phyloP scores from a whole-genome alignment of 208 protist genomes.

The Leishmania braziliensis region DNA sequence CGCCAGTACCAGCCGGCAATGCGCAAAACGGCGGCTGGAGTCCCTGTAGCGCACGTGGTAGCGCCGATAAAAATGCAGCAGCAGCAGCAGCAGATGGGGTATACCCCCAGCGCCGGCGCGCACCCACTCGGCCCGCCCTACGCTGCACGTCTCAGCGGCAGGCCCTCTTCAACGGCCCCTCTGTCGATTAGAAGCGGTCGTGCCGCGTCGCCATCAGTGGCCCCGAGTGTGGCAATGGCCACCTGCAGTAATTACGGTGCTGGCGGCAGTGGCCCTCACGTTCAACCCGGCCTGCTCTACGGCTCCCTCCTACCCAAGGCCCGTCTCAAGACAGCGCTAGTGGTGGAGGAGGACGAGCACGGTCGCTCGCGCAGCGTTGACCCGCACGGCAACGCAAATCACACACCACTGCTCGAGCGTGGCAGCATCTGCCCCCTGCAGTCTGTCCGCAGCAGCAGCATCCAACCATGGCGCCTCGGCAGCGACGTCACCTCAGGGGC shows the following conservation, averaged over 20 bases:
- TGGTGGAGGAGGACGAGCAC: slow-evolving; percentile 28
- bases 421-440: slow-evolving; percentile 22
- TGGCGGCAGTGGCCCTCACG: slow-evolving; percentile 12
- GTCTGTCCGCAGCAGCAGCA: not conserved
- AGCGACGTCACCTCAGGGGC: not conserved
- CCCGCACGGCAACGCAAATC: slow-evolving; percentile 16
- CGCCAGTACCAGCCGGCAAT: slow-evolving; percentile 6
- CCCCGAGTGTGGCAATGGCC: slow-evolving; percentile 1
- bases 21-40: not conserved
- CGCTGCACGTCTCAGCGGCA: not conserved
- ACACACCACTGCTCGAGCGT: slow-evolving; percentile 23
- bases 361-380: slow-evolving; percentile 27
- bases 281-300: slow-evolving; percentile 60
- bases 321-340: slow-evolving; percentile 40
- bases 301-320: slow-evolving; percentile 59
- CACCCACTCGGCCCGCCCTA: not conserved
- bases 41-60: not conserved
- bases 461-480: not conserved
- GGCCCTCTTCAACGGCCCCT: not conserved
- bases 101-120: not conserved
- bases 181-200: not conserved
- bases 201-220: slow-evolving; percentile 12
- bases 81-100: not conserved
- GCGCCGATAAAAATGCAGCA: not conserved
- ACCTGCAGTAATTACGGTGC: not conserved